A percentile compares a stretch with the other conserved stretches of the same genome.
phyloP scores from a whole-genome alignment of 1,284 basidiomycete genomes.

The Spongispora temasekensis region DNA sequence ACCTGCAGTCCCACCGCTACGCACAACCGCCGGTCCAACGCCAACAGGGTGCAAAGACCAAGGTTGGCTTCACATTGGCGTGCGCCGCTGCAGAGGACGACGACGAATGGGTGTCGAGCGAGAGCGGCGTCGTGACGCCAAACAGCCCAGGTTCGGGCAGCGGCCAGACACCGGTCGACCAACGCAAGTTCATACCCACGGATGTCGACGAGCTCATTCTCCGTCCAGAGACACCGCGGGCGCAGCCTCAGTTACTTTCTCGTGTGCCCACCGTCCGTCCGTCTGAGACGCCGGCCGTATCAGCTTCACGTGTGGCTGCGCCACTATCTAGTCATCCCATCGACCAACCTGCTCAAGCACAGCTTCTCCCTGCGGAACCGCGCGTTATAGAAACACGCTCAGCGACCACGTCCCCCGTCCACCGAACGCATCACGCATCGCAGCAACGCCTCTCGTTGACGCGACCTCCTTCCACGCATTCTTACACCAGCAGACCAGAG shows the following conservation, averaged over 20 bases:
- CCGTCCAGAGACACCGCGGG: slow-evolving; percentile 33
- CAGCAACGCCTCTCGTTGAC: slow-evolving; percentile 42
- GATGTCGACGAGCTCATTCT: slow-evolving; percentile 19
- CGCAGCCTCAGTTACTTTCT: slow-evolving; percentile 33
- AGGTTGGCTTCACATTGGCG: slow-evolving; percentile 60
- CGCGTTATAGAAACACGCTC: slow-evolving; percentile 38
- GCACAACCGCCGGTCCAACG: slow-evolving; percentile 37
- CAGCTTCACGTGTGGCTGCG: slow-evolving; percentile 24
- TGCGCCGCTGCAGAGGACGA: slow-evolving; percentile 53
- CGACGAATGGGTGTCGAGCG: slow-evolving; percentile 75
- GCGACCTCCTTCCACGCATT: slow-evolving; percentile 67
- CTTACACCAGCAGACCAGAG: slow-evolving; percentile 43
- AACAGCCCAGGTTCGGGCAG: slow-evolving; percentile 48
- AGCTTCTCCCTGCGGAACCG: slow-evolving; percentile 21
- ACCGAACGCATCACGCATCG: slow-evolving; percentile 31
- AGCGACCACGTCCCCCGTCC: slow-evolving; percentile 44
- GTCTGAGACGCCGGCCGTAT: slow-evolving; percentile 24
- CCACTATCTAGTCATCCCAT: slow-evolving; percentile 14
- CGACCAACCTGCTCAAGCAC: slow-evolving; percentile 17
- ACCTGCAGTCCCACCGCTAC: slow-evolving; percentile 39
- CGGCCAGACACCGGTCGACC: slow-evolving; percentile 39
- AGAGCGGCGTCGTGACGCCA: slow-evolving; percentile 71
- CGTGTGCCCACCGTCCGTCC: slow-evolving; percentile 37
- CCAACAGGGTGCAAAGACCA: slow-evolving; percentile 43
- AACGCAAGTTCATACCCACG: slow-evolving; percentile 17